Evolutionary conservation across 306 rosid species (phyloP).

Genomic region (Prunus salicina): DNA sequence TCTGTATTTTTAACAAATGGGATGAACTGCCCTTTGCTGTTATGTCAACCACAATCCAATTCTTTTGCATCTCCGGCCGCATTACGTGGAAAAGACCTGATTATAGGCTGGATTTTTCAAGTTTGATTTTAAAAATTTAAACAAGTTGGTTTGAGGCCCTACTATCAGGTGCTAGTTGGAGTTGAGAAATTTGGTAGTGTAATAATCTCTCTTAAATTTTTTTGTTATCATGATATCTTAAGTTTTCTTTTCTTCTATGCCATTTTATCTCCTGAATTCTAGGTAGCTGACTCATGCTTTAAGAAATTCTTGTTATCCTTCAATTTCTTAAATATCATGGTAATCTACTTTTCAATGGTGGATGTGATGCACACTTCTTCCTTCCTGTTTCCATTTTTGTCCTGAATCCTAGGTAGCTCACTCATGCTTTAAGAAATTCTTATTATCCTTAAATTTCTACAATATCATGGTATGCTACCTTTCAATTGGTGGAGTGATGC

Average conservation of each 20-base stretch:
- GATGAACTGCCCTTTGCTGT: neutral
- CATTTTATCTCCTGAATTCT: neutral
- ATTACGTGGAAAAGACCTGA: neutral
- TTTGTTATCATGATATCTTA: neutral
- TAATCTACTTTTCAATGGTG: neutral
- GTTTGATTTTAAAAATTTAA: neutral
- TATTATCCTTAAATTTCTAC: neutral
- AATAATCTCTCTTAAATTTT: neutral
- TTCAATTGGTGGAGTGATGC: neutral
- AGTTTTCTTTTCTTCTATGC: neutral
- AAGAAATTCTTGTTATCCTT: neutral
- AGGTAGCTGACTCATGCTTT: neutral
- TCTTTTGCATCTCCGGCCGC: neutral
- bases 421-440: neutral
- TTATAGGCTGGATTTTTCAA: neutral
- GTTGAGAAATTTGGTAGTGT: neutral
- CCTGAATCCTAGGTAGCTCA: neutral
- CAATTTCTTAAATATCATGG: neutral
- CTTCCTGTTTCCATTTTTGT: neutral
- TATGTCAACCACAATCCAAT: neutral
- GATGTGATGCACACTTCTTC: neutral
- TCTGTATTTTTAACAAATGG: neutral
- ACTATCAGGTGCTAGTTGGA: neutral
- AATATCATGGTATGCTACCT: neutral
- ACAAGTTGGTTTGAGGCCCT: neutral